These are phyloP conservation scores for Clonostachys rhizophaga DNA, from an alignment of 2,329 filamentous ascomycete genomes.

Conservation along the genomic window DNA sequence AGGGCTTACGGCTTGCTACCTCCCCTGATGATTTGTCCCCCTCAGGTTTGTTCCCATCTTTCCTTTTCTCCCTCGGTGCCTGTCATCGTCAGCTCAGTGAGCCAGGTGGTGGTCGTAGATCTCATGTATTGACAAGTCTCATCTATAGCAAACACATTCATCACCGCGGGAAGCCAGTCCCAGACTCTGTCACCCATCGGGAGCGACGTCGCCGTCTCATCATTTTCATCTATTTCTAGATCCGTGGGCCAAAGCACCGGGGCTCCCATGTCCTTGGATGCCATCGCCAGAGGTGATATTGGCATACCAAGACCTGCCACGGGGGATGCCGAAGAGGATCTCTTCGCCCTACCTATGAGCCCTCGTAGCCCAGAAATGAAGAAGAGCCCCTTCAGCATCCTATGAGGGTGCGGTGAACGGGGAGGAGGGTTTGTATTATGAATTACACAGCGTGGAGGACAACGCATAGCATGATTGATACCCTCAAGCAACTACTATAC, in stretches of 20 bases:
- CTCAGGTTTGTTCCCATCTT: slow-evolving; percentile 2
- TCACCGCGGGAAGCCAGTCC: slow-evolving; percentile 22
- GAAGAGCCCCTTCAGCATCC: slow-evolving; percentile 70
- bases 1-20: slow-evolving; percentile 73
- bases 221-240: slow-evolving; percentile 23
- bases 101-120: neutral
- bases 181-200: slow-evolving; percentile 21
- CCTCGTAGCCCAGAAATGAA: slow-evolving; percentile 83
- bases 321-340: slow-evolving; percentile 58
- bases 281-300: slow-evolving; percentile 15
- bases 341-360: slow-evolving; percentile 85
- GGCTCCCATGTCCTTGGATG: slow-evolving; percentile 24
- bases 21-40: slow-evolving; percentile 59
- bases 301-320: slow-evolving; percentile 7
- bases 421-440: too few species aligned
- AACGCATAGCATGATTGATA: too few species aligned
- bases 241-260: slow-evolving; percentile 6
- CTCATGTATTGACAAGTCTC: neutral
- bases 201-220: slow-evolving; percentile 26
- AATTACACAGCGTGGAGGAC: too few species aligned
- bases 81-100: neutral
- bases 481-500: too few species aligned
- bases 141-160: slow-evolving; percentile 25
- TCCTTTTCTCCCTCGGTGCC: neutral
- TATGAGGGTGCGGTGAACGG: slow-evolving; percentile 12